phyloP scores from a whole-genome alignment of 108 stramenopile genomes.

The Cyclostephanos invisitatus region DNA sequence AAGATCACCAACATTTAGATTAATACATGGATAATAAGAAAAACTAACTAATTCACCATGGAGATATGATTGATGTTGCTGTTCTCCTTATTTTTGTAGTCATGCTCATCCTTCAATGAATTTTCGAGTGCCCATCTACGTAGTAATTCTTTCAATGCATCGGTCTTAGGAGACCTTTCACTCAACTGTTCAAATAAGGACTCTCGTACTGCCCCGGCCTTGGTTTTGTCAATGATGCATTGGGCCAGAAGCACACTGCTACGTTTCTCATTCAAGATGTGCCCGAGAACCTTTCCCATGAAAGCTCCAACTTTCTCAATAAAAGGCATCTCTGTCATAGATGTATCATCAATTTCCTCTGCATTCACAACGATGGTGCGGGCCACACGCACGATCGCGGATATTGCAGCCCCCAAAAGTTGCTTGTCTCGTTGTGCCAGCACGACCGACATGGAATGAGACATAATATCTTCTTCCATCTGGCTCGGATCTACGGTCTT shows the following conservation, averaged over 20 bases:
- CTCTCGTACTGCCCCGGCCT: slow-evolving; percentile 1
- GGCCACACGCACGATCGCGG: slow-evolving; percentile 9
- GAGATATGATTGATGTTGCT: no score
- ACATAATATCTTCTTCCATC: slow-evolving; percentile 18
- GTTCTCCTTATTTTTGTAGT: no score
- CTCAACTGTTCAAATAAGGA: slow-evolving; percentile 11
- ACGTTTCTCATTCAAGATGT: slow-evolving; percentile 26
- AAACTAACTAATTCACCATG: no score
- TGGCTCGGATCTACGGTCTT: slow-evolving; percentile 12
- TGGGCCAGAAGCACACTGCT: slow-evolving; percentile 42
- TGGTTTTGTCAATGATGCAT: slow-evolving; percentile 17
- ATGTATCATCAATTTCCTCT: not conserved
- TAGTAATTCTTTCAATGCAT: slow-evolving; percentile 18
- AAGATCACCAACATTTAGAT: no score
- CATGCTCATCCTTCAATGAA: no score
- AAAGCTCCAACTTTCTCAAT: slow-evolving; percentile 22
- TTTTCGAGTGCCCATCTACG: slow-evolving; percentile 1
- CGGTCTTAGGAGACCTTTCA: slow-evolving; percentile 22
- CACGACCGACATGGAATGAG: slow-evolving; percentile 4
- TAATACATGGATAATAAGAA: no score
- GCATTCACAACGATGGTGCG: slow-evolving; percentile 2
- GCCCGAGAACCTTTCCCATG: slow-evolving; percentile 19
- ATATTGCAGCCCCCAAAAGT: slow-evolving; percentile 14
- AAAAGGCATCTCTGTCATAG: slow-evolving; percentile 6
- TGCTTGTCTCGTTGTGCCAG: slow-evolving; percentile 15